Conservation (phyloP, 2,329 filamentous ascomycete genomes). For the Davidsoniella eucalypti region DNA sequence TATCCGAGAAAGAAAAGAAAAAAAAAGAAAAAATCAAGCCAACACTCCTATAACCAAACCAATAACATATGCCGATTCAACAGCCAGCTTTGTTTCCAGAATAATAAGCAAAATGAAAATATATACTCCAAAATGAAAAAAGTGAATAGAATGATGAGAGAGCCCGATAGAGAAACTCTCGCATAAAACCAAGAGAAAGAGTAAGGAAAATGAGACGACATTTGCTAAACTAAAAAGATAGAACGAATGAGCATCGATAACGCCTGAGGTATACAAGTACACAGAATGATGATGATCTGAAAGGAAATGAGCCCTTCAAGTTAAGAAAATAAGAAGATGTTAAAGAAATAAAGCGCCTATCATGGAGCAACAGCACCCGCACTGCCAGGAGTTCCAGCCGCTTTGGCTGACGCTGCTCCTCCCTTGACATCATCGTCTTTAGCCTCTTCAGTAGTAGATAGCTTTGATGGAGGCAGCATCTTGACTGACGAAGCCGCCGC, state of each 20-base stretch:
- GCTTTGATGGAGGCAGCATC: slow-evolving; percentile 1
- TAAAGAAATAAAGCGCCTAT: no score
- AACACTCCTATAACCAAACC: neutral
- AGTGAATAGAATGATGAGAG: no score
- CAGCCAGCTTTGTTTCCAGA: no score
- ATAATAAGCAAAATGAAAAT: no score
- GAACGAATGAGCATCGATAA: neutral
- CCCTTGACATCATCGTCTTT: neutral
- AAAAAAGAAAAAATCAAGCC: neutral
- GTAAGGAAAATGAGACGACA: no score
- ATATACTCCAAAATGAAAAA: no score
- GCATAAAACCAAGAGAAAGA: no score
- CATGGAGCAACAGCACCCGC: no score
- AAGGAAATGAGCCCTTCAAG: neutral
- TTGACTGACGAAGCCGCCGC: slow-evolving; percentile 21
- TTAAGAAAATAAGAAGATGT: no score
- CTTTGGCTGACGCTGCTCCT: neutral
- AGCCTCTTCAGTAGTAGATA: slow-evolving; percentile 8
- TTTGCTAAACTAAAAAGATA: neutral
- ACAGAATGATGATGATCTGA: slow-evolving; percentile 6
- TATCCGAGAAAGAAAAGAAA: slow-evolving; percentile 1
- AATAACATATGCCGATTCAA: neutral
- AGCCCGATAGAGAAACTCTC: no score
- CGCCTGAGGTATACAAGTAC: slow-evolving; percentile 12
- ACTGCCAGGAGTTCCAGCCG: no score